phyloP scores from a whole-genome alignment of 208 protist species.

The Naegleria gruberi region DNA sequence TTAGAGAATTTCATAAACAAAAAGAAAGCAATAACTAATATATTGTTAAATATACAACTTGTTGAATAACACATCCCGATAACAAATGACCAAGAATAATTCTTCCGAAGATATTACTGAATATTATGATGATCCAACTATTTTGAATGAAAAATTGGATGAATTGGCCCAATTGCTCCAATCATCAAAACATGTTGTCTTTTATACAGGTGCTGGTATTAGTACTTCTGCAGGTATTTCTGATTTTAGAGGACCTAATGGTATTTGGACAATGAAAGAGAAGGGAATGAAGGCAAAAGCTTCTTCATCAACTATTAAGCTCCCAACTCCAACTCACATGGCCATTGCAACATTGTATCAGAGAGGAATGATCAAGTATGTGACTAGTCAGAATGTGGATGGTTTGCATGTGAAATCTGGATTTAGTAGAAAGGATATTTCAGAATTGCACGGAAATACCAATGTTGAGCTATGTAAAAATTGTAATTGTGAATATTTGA shows the following conservation, averaged over 20 bases:
- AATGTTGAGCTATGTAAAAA: not conserved
- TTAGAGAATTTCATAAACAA: no score
- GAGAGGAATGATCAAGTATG: conserved; percentile 25
- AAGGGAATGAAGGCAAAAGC: not conserved
- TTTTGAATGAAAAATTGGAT: conserved; percentile 14
- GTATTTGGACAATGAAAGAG: conserved; percentile 32
- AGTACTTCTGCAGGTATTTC: conserved; percentile 33
- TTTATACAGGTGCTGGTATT: conserved; percentile 40
- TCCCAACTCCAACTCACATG: conserved; percentile 38
- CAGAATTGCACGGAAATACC: not conserved
- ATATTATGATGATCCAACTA: not conserved
- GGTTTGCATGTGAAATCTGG: conserved; percentile 30
- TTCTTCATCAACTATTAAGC: not conserved
- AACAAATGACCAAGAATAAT: no score
- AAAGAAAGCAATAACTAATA: no score
- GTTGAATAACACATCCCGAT: no score
- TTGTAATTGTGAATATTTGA: not conserved
- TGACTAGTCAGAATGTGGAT: conserved; percentile 38
- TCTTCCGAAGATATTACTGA: not conserved
- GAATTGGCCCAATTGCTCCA: conserved; percentile 11
- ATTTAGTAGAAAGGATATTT: not conserved
- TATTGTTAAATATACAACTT: no score
- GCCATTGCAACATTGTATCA: conserved; percentile 24
- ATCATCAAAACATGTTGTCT: conserved; percentile 25
- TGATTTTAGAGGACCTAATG: conserved; percentile 37